A percentile compares a stretch with the other conserved stretches of the same genome.
phyloP scores from a whole-genome alignment of 225 moss, liverwort and hornwort genomes.

The Physcomitrellopsis africana region DNA sequence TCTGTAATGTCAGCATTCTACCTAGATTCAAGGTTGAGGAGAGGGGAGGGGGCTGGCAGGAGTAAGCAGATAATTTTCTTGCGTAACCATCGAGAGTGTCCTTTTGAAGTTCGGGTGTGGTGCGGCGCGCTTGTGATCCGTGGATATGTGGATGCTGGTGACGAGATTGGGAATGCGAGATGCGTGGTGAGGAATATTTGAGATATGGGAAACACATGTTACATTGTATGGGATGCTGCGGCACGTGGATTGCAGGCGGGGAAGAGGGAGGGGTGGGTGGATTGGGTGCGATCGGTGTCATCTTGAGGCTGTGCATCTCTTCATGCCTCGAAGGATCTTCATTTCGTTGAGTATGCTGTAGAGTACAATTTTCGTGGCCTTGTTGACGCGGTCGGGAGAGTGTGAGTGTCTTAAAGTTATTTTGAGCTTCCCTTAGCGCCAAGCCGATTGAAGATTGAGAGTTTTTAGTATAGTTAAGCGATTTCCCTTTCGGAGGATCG shows the following conservation, averaged over 20 bases:
- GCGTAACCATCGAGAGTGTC: too few relatives aligned
- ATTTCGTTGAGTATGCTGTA: not conserved
- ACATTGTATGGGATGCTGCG: not conserved
- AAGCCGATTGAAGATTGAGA: too few relatives aligned
- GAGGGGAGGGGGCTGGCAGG: not conserved
- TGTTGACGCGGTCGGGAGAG: not conserved
- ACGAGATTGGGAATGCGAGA: not conserved
- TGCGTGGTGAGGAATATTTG: not conserved
- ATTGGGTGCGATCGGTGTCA: conserved; percentile 15
- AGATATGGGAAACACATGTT: not conserved
- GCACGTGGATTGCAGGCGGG: conserved; percentile 26
- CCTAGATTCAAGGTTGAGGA: not conserved
- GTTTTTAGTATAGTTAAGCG: too few relatives aligned
- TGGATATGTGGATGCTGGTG: not conserved
- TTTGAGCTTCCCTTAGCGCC: not conserved
- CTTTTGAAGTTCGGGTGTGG: too few relatives aligned
- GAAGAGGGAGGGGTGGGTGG: not conserved
- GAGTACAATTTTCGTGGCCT: conserved; percentile 5
- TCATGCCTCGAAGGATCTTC: not conserved
- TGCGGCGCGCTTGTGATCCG: not conserved
- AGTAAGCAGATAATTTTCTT: too few relatives aligned
- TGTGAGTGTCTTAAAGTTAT: not conserved
- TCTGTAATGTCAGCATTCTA: not conserved
- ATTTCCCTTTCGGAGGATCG: not conserved
- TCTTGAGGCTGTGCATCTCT: conserved; percentile 1